phyloP scores from a whole-genome alignment of 2,329 filamentous ascomycete species.

The Cytospora paraplurivora region DNA sequence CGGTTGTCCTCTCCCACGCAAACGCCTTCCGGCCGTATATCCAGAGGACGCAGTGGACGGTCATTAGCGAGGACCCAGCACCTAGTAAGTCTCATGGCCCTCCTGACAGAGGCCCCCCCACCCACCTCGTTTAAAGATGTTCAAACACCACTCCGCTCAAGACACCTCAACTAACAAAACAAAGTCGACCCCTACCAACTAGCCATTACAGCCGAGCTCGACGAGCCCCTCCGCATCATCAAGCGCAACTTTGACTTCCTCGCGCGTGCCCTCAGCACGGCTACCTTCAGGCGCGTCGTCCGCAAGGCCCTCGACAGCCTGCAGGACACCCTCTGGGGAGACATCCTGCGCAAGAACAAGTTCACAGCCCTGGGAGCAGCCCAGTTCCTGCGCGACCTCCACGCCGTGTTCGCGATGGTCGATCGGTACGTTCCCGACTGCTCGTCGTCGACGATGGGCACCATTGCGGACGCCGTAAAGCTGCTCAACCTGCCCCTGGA shows the following conservation, averaged over 20 bases:
- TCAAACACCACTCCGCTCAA: not conserved
- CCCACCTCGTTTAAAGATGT: too few species aligned
- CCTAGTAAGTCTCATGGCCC: constrained; percentile 28
- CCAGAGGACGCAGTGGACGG: constrained; percentile 61
- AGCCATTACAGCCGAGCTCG: constrained; percentile 74
- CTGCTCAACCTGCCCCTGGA: constrained; percentile 65
- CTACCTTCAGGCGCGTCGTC: constrained; percentile 73
- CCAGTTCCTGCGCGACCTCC: constrained; percentile 76
- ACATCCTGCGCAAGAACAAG: constrained; percentile 71
- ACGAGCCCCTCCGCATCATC: constrained; percentile 70
- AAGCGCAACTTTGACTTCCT: constrained; percentile 77
- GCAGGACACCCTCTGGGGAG: constrained; percentile 75
- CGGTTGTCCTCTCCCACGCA: constrained; percentile 65
- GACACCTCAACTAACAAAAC: constrained; percentile 25
- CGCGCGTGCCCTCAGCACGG: constrained; percentile 67
- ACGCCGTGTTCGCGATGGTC: constrained; percentile 70
- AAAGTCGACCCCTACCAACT: constrained; percentile 50
- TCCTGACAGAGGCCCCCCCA: not conserved
- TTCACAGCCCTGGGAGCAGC: constrained; percentile 84
- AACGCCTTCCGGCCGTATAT: constrained; percentile 60
- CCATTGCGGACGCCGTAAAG: constrained; percentile 65
- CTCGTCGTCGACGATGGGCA: constrained; percentile 55
- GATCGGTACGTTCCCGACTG: constrained; percentile 62
- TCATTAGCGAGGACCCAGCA: constrained; percentile 56
- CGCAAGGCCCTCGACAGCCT: constrained; percentile 69